Percentiles rank a stretch among this genome's conserved stretches.
Conservation (phyloP, 495 filamentous ascomycete genomes). For the Aspergillus sparsus region DNA sequence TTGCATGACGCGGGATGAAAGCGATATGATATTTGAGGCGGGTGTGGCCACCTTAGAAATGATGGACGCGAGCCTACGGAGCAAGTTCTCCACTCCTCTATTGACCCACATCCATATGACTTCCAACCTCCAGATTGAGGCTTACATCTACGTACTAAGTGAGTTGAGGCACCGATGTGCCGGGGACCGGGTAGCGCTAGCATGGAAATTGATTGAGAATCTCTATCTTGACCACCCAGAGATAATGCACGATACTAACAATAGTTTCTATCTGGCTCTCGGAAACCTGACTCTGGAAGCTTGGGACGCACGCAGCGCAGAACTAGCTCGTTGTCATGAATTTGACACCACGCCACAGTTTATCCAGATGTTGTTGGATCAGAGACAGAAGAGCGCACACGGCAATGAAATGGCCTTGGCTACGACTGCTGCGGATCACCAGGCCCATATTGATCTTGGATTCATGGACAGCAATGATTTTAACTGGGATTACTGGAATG, state of each 20-base stretch:
- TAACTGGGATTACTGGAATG: slow-evolving; percentile 8
- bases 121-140: slow-evolving; percentile 36
- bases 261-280: slow-evolving; percentile 52
- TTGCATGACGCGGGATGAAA: neutral
- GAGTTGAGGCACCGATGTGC: slow-evolving; percentile 52
- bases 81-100: slow-evolving; percentile 1
- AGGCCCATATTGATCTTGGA: neutral
- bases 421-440: neutral
- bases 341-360: neutral
- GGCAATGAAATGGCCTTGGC: neutral
- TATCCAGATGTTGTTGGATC: neutral
- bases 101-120: neutral
- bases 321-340: neutral
- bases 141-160: slow-evolving; percentile 54
- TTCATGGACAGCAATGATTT: neutral
- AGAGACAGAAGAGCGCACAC: neutral
- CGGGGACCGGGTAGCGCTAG: slow-evolving; percentile 12
- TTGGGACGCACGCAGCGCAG: slow-evolving; percentile 46
- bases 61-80: neutral
- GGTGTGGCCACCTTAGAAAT: neutral
- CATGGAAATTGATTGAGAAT: slow-evolving; percentile 52
- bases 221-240: slow-evolving; percentile 45
- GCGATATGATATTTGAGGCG: slow-evolving; percentile 4
- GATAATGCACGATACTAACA: slow-evolving; percentile 42
- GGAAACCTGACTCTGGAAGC: slow-evolving; percentile 53